Evolutionary conservation across 2,329 filamentous ascomycete species (phyloP).

Genomic region (Ophiocordyceps polyrhachis-furcata): DNA sequence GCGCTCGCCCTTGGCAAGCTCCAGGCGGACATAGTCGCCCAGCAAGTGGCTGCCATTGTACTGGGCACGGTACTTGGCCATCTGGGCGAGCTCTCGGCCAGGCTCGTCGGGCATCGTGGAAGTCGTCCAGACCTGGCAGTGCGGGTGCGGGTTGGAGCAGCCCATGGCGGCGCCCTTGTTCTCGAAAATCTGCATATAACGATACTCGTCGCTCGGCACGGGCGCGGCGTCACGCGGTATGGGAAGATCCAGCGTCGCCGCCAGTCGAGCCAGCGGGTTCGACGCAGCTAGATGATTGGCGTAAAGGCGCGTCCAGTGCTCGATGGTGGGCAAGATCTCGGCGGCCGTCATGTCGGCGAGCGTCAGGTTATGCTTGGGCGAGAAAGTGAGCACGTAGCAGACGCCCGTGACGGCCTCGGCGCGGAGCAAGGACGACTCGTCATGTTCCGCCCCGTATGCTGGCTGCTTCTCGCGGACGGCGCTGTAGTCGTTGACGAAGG

Average conservation of each 20-base stretch:
- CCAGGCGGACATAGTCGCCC: slow-evolving; percentile 70
- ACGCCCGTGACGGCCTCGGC: slow-evolving; percentile 81
- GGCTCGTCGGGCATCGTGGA: slow-evolving; percentile 84
- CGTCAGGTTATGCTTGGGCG: slow-evolving; percentile 74
- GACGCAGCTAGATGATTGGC: slow-evolving; percentile 56
- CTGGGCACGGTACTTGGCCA: slow-evolving; percentile 58
- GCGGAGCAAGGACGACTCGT: slow-evolving; percentile 58
- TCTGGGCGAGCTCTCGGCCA: slow-evolving; percentile 54
- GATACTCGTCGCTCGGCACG: slow-evolving; percentile 53
- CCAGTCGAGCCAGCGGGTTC: slow-evolving; percentile 37
- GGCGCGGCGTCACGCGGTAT: slow-evolving; percentile 18
- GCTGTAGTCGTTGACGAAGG: slow-evolving; percentile 95
- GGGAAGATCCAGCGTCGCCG: slow-evolving; percentile 21
- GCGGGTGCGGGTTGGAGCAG: slow-evolving; percentile 94
- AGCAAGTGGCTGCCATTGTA: slow-evolving; percentile 67
- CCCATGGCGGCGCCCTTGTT: slow-evolving; percentile 98
- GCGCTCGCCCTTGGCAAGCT: slow-evolving; percentile 64
- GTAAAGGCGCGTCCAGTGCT: slow-evolving; percentile 88
- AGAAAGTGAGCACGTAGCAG: slow-evolving; percentile 95
- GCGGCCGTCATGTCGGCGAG: slow-evolving; percentile 68
- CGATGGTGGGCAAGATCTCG: slow-evolving; percentile 66
- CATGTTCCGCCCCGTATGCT: slow-evolving; percentile 47
- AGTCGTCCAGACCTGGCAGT: slow-evolving; percentile 93
- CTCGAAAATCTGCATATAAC: slow-evolving; percentile 99
- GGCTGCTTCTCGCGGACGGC: slow-evolving; percentile 88